phyloP scores from a whole-genome alignment of 225 moss, liverwort and hornwort species.

The Rhytidiadelphus loreus region DNA sequence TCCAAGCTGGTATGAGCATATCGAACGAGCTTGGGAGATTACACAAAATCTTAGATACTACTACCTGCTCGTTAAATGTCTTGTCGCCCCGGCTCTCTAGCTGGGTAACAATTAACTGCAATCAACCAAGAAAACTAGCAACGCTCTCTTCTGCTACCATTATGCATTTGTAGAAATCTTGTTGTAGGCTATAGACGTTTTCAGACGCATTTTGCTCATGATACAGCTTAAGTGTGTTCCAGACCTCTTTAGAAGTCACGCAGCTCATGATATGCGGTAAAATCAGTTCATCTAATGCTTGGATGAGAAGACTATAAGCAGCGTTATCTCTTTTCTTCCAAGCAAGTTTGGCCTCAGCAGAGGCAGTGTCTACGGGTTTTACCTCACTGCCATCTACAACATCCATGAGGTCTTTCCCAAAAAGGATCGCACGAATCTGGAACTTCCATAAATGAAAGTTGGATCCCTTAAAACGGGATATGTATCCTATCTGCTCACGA shows the following conservation, averaged over 20 bases:
- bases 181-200: not conserved
- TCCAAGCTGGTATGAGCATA: too few relatives aligned
- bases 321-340: not conserved
- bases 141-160: not conserved
- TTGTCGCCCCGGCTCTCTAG: not conserved
- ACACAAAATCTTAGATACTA: too few relatives aligned
- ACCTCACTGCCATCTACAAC: not conserved
- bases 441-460: not conserved
- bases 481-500: not conserved
- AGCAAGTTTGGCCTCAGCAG: not conserved
- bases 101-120: not conserved
- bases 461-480: not conserved
- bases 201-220: not conserved
- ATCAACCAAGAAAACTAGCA: not conserved
- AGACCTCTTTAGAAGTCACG: not conserved
- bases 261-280: not conserved
- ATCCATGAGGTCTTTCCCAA: not conserved
- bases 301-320: not conserved
- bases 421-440: not conserved
- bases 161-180: not conserved
- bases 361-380: not conserved
- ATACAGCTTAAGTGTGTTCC: not conserved
- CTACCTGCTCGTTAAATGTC: not conserved
- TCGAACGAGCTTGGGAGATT: too few relatives aligned
- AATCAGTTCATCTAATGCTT: not conserved